Evolutionary conservation across 305 asterid species (phyloP).

Genomic region (Stenogyne calaminthoides): DNA sequence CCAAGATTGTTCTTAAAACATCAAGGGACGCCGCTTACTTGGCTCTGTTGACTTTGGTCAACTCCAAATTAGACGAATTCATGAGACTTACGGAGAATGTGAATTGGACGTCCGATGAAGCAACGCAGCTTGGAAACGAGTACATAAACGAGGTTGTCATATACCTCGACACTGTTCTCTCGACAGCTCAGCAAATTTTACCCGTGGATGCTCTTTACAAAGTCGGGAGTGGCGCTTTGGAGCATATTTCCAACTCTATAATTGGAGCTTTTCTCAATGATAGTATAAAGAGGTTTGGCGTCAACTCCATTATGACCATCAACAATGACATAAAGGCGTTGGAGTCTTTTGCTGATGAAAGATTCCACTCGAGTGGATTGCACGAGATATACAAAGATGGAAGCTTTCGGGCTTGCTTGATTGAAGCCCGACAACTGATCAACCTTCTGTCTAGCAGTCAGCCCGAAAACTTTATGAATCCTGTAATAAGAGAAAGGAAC

Average conservation of each 20-base stretch:
- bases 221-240: slow-evolving; percentile 88
- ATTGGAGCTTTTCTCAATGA: slow-evolving; percentile 72
- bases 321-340: slow-evolving; percentile 68
- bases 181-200: slow-evolving; percentile 89
- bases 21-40: slow-evolving; percentile 91
- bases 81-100: slow-evolving; percentile 74
- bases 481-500: slow-evolving; percentile 84
- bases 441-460: slow-evolving; percentile 88
- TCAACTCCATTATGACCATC: slow-evolving; percentile 62
- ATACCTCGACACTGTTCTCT: slow-evolving; percentile 82
- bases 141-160: slow-evolving; percentile 74
- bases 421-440: slow-evolving; percentile 81
- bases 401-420: slow-evolving; percentile 68
- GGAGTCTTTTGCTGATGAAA: slow-evolving; percentile 84
- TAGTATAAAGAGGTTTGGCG: slow-evolving; percentile 73
- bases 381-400: slow-evolving; percentile 76
- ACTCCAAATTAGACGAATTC: slow-evolving; percentile 73
- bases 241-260: slow-evolving; percentile 77
- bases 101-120: slow-evolving; percentile 80
- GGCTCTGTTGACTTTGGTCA: slow-evolving; percentile 67
- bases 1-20: slow-evolving; percentile 83
- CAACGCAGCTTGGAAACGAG: slow-evolving; percentile 66
- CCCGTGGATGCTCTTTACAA: slow-evolving; percentile 88
- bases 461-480: slow-evolving; percentile 95
- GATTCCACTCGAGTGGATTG: slow-evolving; percentile 77